phyloP scores from a whole-genome alignment of 2,329 filamentous ascomycete species.

The Pseudopithomyces chartarum region DNA sequence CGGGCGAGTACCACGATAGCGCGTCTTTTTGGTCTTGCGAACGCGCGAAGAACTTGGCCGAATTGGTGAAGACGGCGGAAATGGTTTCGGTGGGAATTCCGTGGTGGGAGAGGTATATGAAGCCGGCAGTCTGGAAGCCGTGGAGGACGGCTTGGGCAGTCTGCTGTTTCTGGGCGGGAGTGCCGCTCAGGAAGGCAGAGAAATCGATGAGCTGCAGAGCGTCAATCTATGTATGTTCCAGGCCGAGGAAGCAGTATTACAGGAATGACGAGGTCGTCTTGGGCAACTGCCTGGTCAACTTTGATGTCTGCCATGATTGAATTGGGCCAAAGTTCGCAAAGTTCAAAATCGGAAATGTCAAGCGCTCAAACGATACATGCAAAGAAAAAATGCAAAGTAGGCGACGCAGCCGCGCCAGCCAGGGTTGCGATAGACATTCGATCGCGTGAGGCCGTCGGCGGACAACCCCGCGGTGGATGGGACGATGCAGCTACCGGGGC shows the following conservation, averaged over 20 bases:
- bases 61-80: constrained; percentile 62
- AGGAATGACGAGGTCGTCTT: constrained; percentile 47
- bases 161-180: constrained; percentile 62
- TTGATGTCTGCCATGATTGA: constrained; percentile 28
- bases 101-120: constrained; percentile 86
- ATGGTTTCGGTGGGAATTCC: constrained; percentile 67
- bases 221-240: not conserved
- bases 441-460: constrained; percentile 14
- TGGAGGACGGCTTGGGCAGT: constrained; percentile 74
- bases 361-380: not conserved
- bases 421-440: constrained; percentile 5
- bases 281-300: constrained; percentile 42
- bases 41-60: constrained; percentile 46
- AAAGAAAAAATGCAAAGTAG: not conserved
- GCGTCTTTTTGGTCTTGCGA: constrained; percentile 45
- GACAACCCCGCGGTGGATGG: constrained; percentile 24
- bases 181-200: constrained; percentile 69
- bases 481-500: constrained; percentile 15
- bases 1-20: constrained; percentile 50
- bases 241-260: constrained; percentile 21
- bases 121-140: constrained; percentile 85
- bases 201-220: constrained; percentile 74
- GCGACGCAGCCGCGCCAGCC: not conserved
- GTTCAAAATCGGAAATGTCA: not conserved
- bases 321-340: no score